phyloP scores from a whole-genome alignment of 495 filamentous ascomycete genomes.

The Lasiosphaeria hispida region DNA sequence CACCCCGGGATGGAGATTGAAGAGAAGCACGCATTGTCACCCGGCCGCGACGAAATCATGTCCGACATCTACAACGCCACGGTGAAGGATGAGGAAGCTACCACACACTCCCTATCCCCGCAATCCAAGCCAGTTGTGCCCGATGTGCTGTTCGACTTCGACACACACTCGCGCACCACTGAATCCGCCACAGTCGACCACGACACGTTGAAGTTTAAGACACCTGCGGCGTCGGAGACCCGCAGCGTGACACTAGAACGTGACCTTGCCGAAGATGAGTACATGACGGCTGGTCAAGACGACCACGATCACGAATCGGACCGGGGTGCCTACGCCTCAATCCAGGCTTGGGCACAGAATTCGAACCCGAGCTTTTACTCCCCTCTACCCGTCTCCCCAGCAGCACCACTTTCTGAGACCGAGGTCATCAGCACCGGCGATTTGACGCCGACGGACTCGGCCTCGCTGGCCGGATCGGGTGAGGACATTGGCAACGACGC shows the following conservation, averaged over 20 bases:
- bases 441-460: constrained; percentile 51
- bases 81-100: constrained; percentile 28
- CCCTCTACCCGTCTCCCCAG: constrained; percentile 43
- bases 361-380: constrained; percentile 50
- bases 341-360: constrained; percentile 56
- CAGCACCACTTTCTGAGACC: constrained; percentile 38
- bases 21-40: constrained; percentile 34
- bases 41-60: constrained; percentile 45
- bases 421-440: constrained; percentile 46
- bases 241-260: constrained; percentile 27
- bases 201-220: neutral
- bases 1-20: constrained; percentile 25
- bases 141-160: constrained; percentile 34
- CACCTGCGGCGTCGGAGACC: neutral
- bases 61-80: constrained; percentile 55
- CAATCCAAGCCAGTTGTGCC: constrained; percentile 16
- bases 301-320: constrained; percentile 14
- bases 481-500: constrained; percentile 39
- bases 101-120: constrained; percentile 23
- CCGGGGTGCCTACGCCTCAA: constrained; percentile 45
- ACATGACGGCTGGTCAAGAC: constrained; percentile 46
- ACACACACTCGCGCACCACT: constrained; percentile 17
- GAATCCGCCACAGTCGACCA: constrained; percentile 16
- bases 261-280: constrained; percentile 42
- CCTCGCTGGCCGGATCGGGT: constrained; percentile 44